phyloP scores from a whole-genome alignment of 257 asterid genomes.

The Lithospermum erythrorhizon region DNA sequence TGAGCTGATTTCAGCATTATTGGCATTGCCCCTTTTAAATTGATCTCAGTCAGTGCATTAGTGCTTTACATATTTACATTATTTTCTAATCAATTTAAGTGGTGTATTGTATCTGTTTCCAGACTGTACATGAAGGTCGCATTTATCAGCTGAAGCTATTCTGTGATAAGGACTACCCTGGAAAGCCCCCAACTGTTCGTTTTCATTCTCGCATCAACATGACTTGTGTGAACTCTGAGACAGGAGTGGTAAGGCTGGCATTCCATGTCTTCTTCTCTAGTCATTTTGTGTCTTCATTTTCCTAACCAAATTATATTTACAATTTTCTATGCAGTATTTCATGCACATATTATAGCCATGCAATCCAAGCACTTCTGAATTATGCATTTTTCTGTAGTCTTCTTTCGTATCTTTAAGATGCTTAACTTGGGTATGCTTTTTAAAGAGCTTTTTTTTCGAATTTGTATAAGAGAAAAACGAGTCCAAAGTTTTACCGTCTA shows the following conservation, averaged over 20 bases:
- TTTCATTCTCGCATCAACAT: slow-evolving; percentile 36
- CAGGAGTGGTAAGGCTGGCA: slow-evolving; percentile 26
- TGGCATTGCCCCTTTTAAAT: not conserved
- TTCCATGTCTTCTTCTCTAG: not conserved
- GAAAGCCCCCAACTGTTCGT: slow-evolving; percentile 39
- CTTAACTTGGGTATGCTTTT: too few relatives aligned
- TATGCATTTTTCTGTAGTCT: not conserved
- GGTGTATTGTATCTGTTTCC: slow-evolving; percentile 4
- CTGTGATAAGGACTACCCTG: slow-evolving; percentile 42
- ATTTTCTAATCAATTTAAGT: not conserved
- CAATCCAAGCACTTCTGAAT: not conserved
- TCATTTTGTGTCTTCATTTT: not conserved
- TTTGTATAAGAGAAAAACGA: too few relatives aligned
- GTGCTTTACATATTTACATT: not conserved
- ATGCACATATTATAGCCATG: not conserved
- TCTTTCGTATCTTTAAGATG: too few relatives aligned
- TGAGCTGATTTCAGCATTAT: not conserved
- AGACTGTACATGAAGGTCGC: slow-evolving; percentile 38
- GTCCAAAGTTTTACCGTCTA: too few relatives aligned
- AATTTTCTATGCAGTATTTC: too few relatives aligned
- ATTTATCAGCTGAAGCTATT: slow-evolving; percentile 36
- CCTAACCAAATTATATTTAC: not conserved
- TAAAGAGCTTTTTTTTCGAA: too few relatives aligned
- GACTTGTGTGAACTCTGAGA: slow-evolving; percentile 33
- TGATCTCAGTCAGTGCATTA: not conserved